These are phyloP conservation scores for Yamadazyma oceani DNA, from an alignment of 1,139 yeast species.

Conservation along the genomic window DNA sequence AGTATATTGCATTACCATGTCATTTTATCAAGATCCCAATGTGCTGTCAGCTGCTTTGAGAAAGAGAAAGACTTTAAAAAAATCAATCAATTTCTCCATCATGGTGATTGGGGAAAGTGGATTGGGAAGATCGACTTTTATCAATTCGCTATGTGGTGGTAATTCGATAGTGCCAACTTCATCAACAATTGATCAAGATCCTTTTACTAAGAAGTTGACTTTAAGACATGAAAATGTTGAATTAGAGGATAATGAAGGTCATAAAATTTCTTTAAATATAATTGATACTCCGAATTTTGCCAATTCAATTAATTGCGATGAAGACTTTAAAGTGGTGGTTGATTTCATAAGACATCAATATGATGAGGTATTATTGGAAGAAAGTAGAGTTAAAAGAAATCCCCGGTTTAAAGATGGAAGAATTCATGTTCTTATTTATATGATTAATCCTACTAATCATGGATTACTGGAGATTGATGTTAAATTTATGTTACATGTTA, in stretches of 20 bases:
- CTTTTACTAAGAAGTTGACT: constrained; percentile 41
- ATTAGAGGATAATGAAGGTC: constrained; percentile 53
- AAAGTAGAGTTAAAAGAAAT: constrained; percentile 47
- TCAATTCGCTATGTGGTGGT: constrained; percentile 80
- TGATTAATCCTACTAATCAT: constrained; percentile 51
- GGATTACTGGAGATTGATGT: constrained; percentile 46
- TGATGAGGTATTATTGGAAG: constrained; percentile 51
- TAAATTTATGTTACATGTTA: constrained; percentile 40
- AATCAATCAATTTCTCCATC: constrained; percentile 53
- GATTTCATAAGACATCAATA: constrained; percentile 51
- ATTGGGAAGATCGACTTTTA: constrained; percentile 60
- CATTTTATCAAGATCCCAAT: constrained; percentile 18
- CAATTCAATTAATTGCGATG: constrained; percentile 54
- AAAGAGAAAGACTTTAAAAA: constrained; percentile 56
- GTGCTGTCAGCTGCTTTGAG: constrained; percentile 45
- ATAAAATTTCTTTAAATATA: constrained; percentile 47
- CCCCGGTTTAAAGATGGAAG: constrained; percentile 51
- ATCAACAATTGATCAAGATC: constrained; percentile 43
- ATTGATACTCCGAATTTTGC: constrained; percentile 79
- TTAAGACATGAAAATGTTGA: constrained; percentile 51
- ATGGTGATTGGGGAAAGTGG: constrained; percentile 65
- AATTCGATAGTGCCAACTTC: constrained; percentile 51
- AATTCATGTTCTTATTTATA: constrained; percentile 46
- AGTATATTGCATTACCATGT: constrained; percentile 10
- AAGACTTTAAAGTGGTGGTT: constrained; percentile 45